Evolutionary conservation across 1,139 yeast species (phyloP).

Genomic region (Yamadazyma spencermartinsiae): DNA sequence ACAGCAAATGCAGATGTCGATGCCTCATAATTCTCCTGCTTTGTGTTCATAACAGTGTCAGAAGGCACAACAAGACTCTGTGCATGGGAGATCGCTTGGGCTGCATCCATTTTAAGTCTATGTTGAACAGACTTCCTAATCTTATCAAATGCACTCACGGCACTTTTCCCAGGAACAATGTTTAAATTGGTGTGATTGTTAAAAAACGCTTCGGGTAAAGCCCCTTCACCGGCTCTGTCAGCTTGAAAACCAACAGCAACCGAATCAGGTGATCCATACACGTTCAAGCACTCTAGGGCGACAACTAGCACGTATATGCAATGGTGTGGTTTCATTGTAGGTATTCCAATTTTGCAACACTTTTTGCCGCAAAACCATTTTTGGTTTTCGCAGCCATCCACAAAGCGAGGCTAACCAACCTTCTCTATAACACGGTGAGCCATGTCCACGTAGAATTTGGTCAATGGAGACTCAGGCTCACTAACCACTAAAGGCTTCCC

Average conservation of each 20-base stretch:
- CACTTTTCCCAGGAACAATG: neutral
- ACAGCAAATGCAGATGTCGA: no score
- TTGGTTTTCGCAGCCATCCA: slow-evolving; percentile 3
- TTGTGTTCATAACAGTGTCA: no score
- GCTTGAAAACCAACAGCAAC: neutral
- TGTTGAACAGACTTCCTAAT: slow-evolving; percentile 3
- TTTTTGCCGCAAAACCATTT: slow-evolving; percentile 2
- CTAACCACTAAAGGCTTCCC: slow-evolving; percentile 66
- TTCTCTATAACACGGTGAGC: slow-evolving; percentile 31
- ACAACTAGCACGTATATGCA: neutral
- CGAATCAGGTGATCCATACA: neutral
- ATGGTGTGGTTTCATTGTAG: neutral
- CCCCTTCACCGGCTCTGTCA: neutral
- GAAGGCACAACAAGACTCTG: no score
- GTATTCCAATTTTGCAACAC: no score
- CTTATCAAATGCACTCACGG: slow-evolving; percentile 10
- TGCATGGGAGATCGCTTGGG: no score
- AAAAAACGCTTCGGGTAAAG: neutral
- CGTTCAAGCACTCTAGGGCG: neutral
- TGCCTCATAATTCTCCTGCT: no score
- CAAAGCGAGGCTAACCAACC: slow-evolving; percentile 2
- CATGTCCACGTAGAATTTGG: slow-evolving; percentile 44
- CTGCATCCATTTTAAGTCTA: no score
- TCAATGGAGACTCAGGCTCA: slow-evolving; percentile 35
- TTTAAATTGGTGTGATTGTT: neutral